Base-by-base conservation (phyloP, 192 early-diverging fungal species). In the Backusella australiensis region DNA sequence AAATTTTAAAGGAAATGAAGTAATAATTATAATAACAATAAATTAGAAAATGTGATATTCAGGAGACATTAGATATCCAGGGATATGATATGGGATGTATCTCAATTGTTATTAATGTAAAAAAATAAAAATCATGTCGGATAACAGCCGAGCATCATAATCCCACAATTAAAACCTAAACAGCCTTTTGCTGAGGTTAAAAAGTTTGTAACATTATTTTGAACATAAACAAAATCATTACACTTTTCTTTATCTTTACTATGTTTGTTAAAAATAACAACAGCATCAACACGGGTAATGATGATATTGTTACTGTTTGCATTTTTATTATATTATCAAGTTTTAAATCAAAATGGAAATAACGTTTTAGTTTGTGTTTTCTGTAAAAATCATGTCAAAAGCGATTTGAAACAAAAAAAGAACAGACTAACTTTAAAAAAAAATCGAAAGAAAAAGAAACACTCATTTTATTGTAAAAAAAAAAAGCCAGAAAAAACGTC, bases 21-120 rank as follows among this genome's bases (percentile, higher is more conserved):
- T 69, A 39, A 32, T 39, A n/a, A 34, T 36, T 8, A 32, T 32
- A 69, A 38, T 21, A 35, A 69, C 19, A 32, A 63, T 63, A 63
- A 63, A 63, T 63, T 32, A 63, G 56, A 63, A 63, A 63, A 63
- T 63, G 56, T 63, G 26, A 42, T 71, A 49, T 71, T 71, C 39
- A 71, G 70, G 70, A 71, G 69, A 35, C 11, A 63, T 63, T 14
- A 63, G 56, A 29, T 63, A 26, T 63, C 56, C 56, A 63, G 56
- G 56, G 56, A 63, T 63, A 26, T 63, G 56, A 63, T 29, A 26
- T 63, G 56, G 23, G 23, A 63, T 56, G 19, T 56, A 23, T 59
- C 9, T 59, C n/a, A 59, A 59, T 23, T 26, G 19, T 59, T 26
- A 59, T 59, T 44, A 44, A 15, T 44, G 15, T 44, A 39, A 39